Evolutionary conservation across 2,329 filamentous ascomycete species (phyloP), one percentile per base, ranked within the genome.

Genomic region (Clarireedia sp.): DNA sequence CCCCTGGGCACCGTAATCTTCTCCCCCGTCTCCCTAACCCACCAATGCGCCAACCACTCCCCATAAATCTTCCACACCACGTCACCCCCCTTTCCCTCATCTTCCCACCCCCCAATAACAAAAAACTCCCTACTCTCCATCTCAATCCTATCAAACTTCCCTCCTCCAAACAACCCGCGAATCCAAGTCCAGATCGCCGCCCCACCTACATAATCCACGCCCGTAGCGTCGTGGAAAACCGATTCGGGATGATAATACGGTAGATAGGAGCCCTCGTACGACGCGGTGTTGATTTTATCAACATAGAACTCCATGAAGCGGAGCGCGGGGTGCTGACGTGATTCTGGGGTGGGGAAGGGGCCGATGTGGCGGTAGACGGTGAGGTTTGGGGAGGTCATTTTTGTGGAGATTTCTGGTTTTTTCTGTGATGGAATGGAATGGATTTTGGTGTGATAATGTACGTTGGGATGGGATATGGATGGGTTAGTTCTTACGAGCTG

Each of bases 41-140:
- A 59, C 45, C 55, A 56, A 48, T 54, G 49, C 19, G 54, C 46
- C 19, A 48, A 14, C 49, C 45, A 59, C 16, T 59, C 57, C 3
- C 45, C 24, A 44, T 54, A 58, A 19, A 58, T 51, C 23, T 43
- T 47, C 43, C 51, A 44, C 9, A 5, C 12, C 9, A 1, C 36
- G 16, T 51, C 12, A 2, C 16, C 37, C 48, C 2, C 21, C 9
- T n/a, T 19, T 10, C 6, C 23, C 7, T 2, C 36, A n/a, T 41
- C 16, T 2, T 19, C 37, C 33, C 1, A 17, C 14, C 12, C 40
- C 40, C 23, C 24, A 5, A 55, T n/a, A 16, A 51, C 53, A 3
- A 55, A 43, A 21, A 38, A 33, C 1, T 55, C 40, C n/a, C 23
- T 46, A 3, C 3, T 29, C n/a, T 55, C 53, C 53, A 55, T 55